Percentiles rank a stretch among this genome's conserved stretches.
Conservation (phyloP, 169 alveolate genomes). For the Blepharisma undulans region DNA sequence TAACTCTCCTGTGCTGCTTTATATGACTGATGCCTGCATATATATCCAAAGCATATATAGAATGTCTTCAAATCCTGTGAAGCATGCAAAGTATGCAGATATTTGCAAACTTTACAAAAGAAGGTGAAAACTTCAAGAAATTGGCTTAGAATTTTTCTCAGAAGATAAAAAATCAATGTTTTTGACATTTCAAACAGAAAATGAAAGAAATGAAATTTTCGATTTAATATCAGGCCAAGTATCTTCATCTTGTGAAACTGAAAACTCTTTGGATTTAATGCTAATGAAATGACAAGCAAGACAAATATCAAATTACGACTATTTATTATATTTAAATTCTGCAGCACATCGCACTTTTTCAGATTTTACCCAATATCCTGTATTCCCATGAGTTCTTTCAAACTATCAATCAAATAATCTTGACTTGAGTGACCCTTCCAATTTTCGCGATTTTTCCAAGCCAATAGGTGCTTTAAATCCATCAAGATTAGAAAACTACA, state of each 20-base stretch:
- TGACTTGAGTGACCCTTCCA: conserved; percentile 68
- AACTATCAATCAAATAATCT: conserved; percentile 89
- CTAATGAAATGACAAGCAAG: conserved; percentile 91
- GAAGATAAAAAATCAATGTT: conserved; percentile 62
- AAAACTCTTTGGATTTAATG: conserved; percentile 65
- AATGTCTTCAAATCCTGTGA: conserved; percentile 70
- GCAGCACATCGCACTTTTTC: conserved; percentile 73
- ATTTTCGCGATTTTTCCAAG: conserved; percentile 89
- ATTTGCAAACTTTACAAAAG: conserved; percentile 73
- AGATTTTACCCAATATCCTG: conserved; percentile 96
- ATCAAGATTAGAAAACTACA: conserved; percentile 77
- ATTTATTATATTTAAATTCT: conserved; percentile 76
- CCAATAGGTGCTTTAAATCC: conserved; percentile 93
- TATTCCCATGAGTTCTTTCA: conserved; percentile 95
- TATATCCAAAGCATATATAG: conserved; percentile 81
- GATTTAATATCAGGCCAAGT: conserved; percentile 60
- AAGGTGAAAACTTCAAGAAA: conserved; percentile 72
- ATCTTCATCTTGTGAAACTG: conserved; percentile 62
- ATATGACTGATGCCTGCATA: conserved; percentile 72
- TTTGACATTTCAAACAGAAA: conserved; percentile 65
- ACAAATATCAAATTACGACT: conserved; percentile 72
- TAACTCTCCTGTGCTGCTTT: conserved; percentile 70
- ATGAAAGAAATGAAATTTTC: conserved; percentile 75
- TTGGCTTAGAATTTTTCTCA: conserved; percentile 73
- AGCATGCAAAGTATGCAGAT: conserved; percentile 44